A percentile compares a stretch with the other conserved stretches of the same genome.
Evolutionary conservation across 176 grass and related monocot genomes (phyloP).

Genomic region (Rhynchospora breviuscula): DNA sequence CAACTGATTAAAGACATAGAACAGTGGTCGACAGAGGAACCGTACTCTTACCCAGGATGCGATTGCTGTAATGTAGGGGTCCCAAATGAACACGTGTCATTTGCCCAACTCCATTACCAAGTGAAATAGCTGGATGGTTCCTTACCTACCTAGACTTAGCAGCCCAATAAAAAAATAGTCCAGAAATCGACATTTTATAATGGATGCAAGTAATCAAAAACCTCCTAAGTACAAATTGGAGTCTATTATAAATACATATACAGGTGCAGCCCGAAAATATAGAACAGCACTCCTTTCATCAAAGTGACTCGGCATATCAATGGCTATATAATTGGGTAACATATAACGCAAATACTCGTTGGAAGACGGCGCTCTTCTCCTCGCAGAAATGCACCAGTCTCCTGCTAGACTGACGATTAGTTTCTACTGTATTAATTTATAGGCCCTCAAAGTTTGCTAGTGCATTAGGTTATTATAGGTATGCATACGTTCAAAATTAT

Average conservation of each 20-base stretch:
- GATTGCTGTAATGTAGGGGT: slow-evolving; percentile 1
- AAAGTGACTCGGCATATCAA: too few species aligned
- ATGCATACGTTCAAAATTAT: too few species aligned
- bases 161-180: background rate
- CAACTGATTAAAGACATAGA: background rate
- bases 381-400: too few species aligned
- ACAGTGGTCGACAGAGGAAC: background rate
- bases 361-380: too few species aligned
- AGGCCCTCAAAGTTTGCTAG: too few species aligned
- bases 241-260: background rate
- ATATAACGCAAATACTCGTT: too few species aligned
- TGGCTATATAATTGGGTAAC: too few species aligned
- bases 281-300: too few species aligned
- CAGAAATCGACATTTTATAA: background rate
- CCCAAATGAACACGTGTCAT: background rate
- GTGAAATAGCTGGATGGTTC: background rate
- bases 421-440: too few species aligned
- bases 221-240: background rate
- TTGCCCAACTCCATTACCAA: background rate
- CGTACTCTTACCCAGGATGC: background rate
- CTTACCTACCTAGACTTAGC: background rate
- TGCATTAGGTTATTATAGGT: too few species aligned
- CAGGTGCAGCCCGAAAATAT: background rate
- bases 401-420: too few species aligned
- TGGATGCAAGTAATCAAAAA: background rate